Evolutionary conservation across 768 basidiomycete species (phyloP), one percentile per base, ranked within the genome.

Genomic region (Cantharellus anzutake): DNA sequence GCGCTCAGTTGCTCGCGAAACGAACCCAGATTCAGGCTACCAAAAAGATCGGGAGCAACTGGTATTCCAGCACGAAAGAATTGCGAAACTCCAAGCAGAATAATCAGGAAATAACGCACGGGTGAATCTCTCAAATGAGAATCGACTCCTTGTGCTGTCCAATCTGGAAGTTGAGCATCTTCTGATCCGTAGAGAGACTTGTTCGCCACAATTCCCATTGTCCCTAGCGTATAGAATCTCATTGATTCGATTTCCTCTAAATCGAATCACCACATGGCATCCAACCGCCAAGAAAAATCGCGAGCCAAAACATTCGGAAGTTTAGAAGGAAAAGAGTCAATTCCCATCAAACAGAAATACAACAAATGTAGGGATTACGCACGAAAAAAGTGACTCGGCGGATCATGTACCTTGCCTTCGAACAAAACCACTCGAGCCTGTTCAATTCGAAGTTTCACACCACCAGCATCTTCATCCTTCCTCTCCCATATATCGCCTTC

Each of bases 101-200:
- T 11, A 48, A 48, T 11, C 44, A 48, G 44, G 44, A 11, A 11
- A 48, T 48, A 29, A 38, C 67, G 58, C 51, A 69, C 68, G 63
- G 69, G 67, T 3, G 68, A 67, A 62, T 90, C 84, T 60, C 93
- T 78, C 60, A 97, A 70, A 0, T 78, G 74, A 1, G 86, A 72
- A 64, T 91, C 87, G 3, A 87, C 87, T 0, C 90, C 91, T 59
- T 79, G 75, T 68, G 93, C 89, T 3, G 86, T 75, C 93, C 93
- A 96, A 65, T 89, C 88, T 0, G 89, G 87, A 0, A 94, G 70
- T 60, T 61, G 73, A 40, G 68, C 72, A 3, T 53, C 55, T 16
- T 56, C 20, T 60, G 82, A 80, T 51, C 74, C 71, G 3, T 71
- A 73, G 68, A 80, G 73, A 5, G 73, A 70, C 66, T 75, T 80